phyloP scores from a whole-genome alignment of 352 stramenopile species.

The Pythium sukuiense region DNA sequence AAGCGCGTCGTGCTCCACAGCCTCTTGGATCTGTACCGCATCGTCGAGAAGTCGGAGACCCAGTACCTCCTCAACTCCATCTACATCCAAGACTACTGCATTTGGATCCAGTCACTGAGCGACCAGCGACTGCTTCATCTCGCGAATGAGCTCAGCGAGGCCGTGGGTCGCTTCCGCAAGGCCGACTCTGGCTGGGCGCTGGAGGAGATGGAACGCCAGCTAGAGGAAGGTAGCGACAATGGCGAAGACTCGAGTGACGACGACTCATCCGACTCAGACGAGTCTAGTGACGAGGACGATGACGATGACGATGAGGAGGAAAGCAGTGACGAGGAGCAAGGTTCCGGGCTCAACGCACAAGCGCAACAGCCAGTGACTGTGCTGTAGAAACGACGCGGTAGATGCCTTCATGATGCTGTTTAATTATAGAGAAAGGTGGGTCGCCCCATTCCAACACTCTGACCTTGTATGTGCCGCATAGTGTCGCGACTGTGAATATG shows the following conservation, averaged over 20 bases:
- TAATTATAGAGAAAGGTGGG: conserved; percentile 20
- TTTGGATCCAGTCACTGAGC: conserved; percentile 76
- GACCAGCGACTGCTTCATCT: conserved; percentile 49
- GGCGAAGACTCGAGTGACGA: conserved; percentile 23
- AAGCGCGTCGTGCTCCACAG: conserved; percentile 89
- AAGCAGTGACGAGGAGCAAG: conserved; percentile 10
- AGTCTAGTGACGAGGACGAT: conserved; percentile 30
- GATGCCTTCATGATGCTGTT: background rate
- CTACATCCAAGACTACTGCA: conserved; percentile 94
- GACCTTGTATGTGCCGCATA: conserved; percentile 10
- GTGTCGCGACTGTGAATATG: conserved; percentile 6
- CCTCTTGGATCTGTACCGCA: conserved; percentile 89
- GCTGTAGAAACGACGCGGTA: background rate
- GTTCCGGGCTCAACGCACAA: background rate
- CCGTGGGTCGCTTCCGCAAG: conserved; percentile 55
- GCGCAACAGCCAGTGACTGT: background rate
- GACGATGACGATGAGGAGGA: conserved; percentile 11
- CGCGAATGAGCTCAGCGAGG: conserved; percentile 33
- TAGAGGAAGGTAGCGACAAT: conserved; percentile 37
- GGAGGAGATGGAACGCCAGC: conserved; percentile 66
- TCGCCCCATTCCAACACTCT: background rate
- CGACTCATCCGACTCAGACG: conserved; percentile 3
- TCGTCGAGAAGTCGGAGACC: conserved; percentile 94
- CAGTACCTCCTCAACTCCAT: conserved; percentile 97
- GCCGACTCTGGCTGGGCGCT: conserved; percentile 73